Conservation (phyloP, 176 grass and related monocot species). For the Phoenix dactylifera region DNA sequence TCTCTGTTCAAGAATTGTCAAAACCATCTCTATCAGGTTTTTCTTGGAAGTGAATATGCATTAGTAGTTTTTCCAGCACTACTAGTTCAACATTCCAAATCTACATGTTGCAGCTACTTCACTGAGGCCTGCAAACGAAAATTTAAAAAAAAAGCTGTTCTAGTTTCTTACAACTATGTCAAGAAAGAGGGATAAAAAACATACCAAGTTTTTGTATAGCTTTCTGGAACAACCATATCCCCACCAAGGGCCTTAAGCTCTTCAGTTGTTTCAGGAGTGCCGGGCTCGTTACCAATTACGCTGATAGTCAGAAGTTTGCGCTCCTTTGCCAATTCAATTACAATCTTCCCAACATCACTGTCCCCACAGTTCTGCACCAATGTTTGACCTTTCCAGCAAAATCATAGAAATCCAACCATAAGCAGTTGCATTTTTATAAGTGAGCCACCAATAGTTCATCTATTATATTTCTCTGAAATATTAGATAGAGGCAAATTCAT, state of each 20-base stretch:
- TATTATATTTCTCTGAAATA: too few relatives aligned
- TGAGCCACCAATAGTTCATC: too few relatives aligned
- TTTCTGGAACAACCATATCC: slow-evolving; percentile 9
- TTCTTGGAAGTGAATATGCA: too few relatives aligned
- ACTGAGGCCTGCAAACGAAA: too few relatives aligned
- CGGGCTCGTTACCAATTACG: background rate
- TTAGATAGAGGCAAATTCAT: background rate
- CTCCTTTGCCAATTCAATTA: slow-evolving; percentile 8
- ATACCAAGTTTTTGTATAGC: slow-evolving; percentile 1
- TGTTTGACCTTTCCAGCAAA: slow-evolving; percentile 4
- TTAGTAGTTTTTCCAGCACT: too few relatives aligned
- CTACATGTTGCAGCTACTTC: too few relatives aligned
- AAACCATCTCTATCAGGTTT: too few relatives aligned
- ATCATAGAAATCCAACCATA: background rate
- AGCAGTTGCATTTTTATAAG: background rate
- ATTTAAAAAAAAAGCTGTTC: too few relatives aligned
- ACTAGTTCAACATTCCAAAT: too few relatives aligned
- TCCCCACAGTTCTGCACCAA: slow-evolving; percentile 6
- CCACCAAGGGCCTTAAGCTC: slow-evolving; percentile 6
- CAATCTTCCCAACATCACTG: slow-evolving; percentile 5
- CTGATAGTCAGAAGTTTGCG: slow-evolving; percentile 1
- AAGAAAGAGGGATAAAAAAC: background rate
- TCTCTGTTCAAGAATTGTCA: too few relatives aligned
- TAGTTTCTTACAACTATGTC: too few relatives aligned
- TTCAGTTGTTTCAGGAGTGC: slow-evolving; percentile 12